Base-by-base conservation (phyloP, 2,329 filamentous ascomycete genomes). In the Neonectria coccinea region DNA sequence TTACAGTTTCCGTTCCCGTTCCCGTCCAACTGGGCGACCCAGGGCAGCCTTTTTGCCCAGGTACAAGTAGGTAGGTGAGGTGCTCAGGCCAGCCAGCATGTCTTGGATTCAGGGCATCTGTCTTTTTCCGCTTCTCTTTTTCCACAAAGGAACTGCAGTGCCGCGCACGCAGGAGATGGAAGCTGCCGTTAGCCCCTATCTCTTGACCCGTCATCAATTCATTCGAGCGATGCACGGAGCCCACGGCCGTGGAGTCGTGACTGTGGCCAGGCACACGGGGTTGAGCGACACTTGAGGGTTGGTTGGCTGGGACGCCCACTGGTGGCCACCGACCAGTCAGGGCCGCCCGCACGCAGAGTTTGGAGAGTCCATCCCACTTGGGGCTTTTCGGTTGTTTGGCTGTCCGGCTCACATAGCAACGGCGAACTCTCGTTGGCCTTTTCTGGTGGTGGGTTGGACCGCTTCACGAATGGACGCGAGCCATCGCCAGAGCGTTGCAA, bases 281-380 rank as follows among this genome's bases (percentile, higher is more conserved):
- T 65, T 68, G 56, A 59, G 59, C 64, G 60, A 72, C 58, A 60
- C 58, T 70, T 53, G 58, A 71, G 56, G 67, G 65, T 70, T 72
- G 68, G 69, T 51, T 51, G 57, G 50, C 52, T 60, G 57, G 36
- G 50, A 48, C 22, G 50, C 57, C 50, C 42, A 54, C 47, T 42
- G 44, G 45, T 48, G 44, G 51, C 52, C 41, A n/a, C 54, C 42
- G 51, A 42, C 39, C 50, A 44, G 47, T 44, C 50, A 54, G 41
- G 42, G 48, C 55, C 60, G 48, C 31, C 54, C 41, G 42, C 60
- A 22, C 42, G 20, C 54, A 58, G 42, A 55, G 60, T 63, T 58
- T 47, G 31, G 31, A 52, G 47, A 48, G 39, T 36, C n/a, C 5
- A 5, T 42, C 39, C 20, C 39, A 5, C 16, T 39, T 42, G 39